Conservation (phyloP, 371 early-diverging fungal species). For the Mucor irregularis region DNA sequence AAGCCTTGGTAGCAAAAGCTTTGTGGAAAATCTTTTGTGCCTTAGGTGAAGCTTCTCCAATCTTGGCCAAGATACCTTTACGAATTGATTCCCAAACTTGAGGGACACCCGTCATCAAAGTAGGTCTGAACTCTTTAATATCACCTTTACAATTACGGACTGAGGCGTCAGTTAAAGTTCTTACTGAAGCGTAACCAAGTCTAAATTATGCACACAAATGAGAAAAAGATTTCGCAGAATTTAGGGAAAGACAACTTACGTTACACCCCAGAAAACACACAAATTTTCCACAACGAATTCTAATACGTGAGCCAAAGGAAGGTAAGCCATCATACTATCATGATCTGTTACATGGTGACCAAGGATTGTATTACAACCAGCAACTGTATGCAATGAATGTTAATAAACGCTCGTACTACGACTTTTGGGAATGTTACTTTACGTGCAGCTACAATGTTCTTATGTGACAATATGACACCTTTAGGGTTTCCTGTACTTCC, state of each 20-base stretch:
- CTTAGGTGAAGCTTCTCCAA: slow-evolving; percentile 63
- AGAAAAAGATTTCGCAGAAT: background rate
- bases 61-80: slow-evolving; percentile 78
- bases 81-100: slow-evolving; percentile 94
- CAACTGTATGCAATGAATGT: slow-evolving; percentile 41
- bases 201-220: background rate
- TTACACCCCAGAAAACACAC: slow-evolving; percentile 72
- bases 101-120: slow-evolving; percentile 92
- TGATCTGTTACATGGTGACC: slow-evolving; percentile 46
- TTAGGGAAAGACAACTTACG: slow-evolving; percentile 17
- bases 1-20: slow-evolving; percentile 77
- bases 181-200: slow-evolving; percentile 89
- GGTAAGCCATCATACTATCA: slow-evolving; percentile 83
- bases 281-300: slow-evolving; percentile 84
- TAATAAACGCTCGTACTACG: background rate
- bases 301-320: slow-evolving; percentile 94
- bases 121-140: slow-evolving; percentile 89
- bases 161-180: slow-evolving; percentile 88
- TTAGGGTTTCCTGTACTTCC: slow-evolving; percentile 94
- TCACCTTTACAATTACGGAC: slow-evolving; percentile 95
- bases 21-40: slow-evolving; percentile 74
- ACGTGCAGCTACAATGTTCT: slow-evolving; percentile 78
- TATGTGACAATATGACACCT: slow-evolving; percentile 88
- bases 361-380: slow-evolving; percentile 57
- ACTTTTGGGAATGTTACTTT: slow-evolving; percentile 22